A percentile compares a stretch with the other conserved stretches of the same genome.
phyloP scores from a whole-genome alignment of 371 early-diverging fungal species.

The Mucor piriformis region DNA sequence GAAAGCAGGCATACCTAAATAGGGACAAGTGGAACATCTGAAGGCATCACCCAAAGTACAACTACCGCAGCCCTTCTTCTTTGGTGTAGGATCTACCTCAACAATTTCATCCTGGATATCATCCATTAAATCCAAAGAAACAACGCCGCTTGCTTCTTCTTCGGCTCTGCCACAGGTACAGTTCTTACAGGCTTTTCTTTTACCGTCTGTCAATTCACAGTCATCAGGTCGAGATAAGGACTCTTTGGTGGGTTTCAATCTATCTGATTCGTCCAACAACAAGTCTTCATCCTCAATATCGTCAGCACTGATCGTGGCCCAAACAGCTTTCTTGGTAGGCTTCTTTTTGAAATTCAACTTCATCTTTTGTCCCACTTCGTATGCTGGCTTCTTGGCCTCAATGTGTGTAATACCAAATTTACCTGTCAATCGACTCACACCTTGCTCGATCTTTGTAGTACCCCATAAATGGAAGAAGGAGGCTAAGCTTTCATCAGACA shows the following conservation, averaged over 20 bases:
- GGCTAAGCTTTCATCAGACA: conserved; percentile 50
- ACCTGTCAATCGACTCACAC: conserved; percentile 50
- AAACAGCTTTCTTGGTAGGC: conserved; percentile 36
- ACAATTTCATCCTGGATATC: conserved; percentile 52
- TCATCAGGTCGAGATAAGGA: conserved; percentile 69
- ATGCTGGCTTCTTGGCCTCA: conserved; percentile 80
- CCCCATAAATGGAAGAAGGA: conserved; percentile 46
- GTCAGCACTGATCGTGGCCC: conserved; percentile 64
- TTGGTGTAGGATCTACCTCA: conserved; percentile 61
- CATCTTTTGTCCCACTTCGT: conserved; percentile 78
- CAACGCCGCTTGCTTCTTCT: conserved; percentile 69
- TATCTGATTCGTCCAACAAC: conserved; percentile 87
- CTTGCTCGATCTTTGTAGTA: conserved; percentile 45
- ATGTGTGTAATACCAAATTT: conserved; percentile 50
- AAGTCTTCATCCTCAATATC: conserved; percentile 88
- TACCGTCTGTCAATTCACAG: conserved; percentile 67
- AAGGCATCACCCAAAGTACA: conserved; percentile 99
- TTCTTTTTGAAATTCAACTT: conserved; percentile 45
- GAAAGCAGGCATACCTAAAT: conserved; percentile 98
- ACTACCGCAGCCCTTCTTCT: conserved; percentile 67
- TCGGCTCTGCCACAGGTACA: conserved; percentile 95
- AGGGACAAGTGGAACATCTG: conserved; percentile 98
- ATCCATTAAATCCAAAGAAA: conserved; percentile 68
- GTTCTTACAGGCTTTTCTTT: conserved; percentile 95
- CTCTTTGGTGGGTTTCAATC: conserved; percentile 71